phyloP scores from a whole-genome alignment of 345 rosid species.

The Brassica incana region DNA sequence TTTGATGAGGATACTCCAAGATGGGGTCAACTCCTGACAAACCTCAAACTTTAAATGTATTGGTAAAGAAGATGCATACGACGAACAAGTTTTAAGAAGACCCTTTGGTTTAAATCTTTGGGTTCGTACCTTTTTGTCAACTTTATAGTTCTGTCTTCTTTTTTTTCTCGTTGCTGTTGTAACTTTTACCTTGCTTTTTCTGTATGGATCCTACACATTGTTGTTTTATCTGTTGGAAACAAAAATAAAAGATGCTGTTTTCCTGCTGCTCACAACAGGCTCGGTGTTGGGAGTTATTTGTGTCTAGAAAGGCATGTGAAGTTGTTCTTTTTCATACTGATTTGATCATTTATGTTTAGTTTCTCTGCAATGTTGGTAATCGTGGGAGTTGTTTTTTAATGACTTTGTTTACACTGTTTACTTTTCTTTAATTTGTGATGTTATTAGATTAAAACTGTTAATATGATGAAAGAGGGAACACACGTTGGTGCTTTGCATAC shows the following conservation, averaged over 20 bases:
- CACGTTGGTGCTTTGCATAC: too few species aligned
- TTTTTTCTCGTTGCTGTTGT: conserved; percentile 11
- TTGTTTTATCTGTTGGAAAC: conserved; percentile 19
- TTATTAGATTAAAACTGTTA: too few species aligned
- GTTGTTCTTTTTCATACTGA: too few species aligned
- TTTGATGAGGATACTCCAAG: conserved; percentile 94
- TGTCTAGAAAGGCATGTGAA: too few species aligned
- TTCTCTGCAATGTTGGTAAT: too few species aligned
- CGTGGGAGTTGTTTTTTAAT: too few species aligned
- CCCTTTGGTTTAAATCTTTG: conserved; percentile 32
- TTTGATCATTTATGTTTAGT: too few species aligned
- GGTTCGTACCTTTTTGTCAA: conserved; percentile 22
- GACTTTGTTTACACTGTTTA: too few species aligned
- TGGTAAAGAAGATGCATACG: conserved; percentile 6
- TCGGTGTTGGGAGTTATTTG: too few species aligned
- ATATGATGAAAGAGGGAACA: too few species aligned
- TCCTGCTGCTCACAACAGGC: too few species aligned
- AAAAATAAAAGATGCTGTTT: conserved; percentile 1
- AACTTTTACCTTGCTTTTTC: conserved; percentile 2
- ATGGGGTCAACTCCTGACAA: conserved; percentile 74
- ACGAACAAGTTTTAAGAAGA: conserved; percentile 25
- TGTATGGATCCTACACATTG: conserved; percentile 23
- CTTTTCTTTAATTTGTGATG: too few species aligned
- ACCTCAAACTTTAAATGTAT: conserved; percentile 47
- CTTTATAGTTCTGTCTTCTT: conserved; percentile 4